These are phyloP conservation scores for Trichocomaceae sp. DNA, from an alignment of 2,329 filamentous ascomycete genomes.

Conservation along the genomic window DNA sequence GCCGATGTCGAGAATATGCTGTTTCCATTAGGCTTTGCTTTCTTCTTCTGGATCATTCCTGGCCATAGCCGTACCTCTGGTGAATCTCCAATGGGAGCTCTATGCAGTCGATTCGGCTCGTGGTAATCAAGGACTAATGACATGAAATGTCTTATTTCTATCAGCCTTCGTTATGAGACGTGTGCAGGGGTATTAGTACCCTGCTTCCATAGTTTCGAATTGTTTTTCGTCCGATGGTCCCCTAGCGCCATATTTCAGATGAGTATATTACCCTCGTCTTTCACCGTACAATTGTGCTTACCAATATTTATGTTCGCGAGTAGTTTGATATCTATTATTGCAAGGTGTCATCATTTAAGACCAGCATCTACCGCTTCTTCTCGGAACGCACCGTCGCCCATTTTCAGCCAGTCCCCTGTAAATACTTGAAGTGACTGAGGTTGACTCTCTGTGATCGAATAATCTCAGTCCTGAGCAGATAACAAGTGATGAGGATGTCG, in stretches of 20 bases:
- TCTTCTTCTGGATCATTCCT: not conserved
- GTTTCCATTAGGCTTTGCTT: constrained; percentile 3
- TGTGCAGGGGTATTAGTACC: constrained; percentile 3
- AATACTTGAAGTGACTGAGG: constrained; percentile 20
- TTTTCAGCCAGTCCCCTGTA: constrained; percentile 21
- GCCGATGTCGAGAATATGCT: constrained; percentile 20
- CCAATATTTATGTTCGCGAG: constrained; percentile 18
- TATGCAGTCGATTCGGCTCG: constrained; percentile 16
- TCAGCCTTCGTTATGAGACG: not conserved
- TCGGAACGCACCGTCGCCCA: constrained; percentile 16
- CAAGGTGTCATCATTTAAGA: not conserved
- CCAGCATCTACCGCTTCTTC: not conserved
- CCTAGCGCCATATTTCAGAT: not conserved
- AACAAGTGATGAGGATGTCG: constrained; percentile 1
- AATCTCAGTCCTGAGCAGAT: not conserved
- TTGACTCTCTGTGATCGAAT: constrained; percentile 17
- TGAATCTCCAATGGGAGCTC: constrained; percentile 13
- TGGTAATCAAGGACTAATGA: constrained; percentile 17
- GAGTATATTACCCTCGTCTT: not conserved
- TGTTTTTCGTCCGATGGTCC: constrained; percentile 14
- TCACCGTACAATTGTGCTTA: constrained; percentile 6
- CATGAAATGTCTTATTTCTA: constrained; percentile 14
- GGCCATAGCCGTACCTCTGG: constrained; percentile 1
- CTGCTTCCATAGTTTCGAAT: constrained; percentile 22
- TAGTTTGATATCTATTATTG: constrained; percentile 17